These are phyloP conservation scores for Phyllosticta paracitricarpa DNA, from an alignment of 2,329 filamentous ascomycete genomes.

Conservation along the genomic window DNA sequence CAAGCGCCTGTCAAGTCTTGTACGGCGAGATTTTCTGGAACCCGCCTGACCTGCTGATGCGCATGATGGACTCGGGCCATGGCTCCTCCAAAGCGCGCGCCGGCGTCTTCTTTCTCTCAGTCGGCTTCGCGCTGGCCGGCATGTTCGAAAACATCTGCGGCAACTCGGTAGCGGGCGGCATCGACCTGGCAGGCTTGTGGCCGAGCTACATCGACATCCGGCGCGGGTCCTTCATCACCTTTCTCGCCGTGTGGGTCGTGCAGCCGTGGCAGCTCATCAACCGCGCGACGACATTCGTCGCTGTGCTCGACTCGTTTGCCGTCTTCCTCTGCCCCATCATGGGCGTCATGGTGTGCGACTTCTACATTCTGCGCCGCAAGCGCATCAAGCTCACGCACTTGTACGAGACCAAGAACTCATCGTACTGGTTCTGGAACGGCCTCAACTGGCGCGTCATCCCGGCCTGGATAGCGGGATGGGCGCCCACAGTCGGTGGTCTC, in stretches of 20 bases:
- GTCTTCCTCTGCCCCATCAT: conserved; percentile 31
- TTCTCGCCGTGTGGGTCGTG: conserved; percentile 25
- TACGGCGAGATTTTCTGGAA: conserved; percentile 32
- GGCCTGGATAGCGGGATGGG: conserved; percentile 36
- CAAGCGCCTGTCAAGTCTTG: conserved; percentile 29
- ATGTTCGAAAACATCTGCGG: conserved; percentile 34
- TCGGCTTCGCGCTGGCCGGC: conserved; percentile 26
- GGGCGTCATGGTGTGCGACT: conserved; percentile 30
- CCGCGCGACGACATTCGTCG: conserved; percentile 25
- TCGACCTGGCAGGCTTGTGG: conserved; percentile 26
- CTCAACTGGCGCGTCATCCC: conserved; percentile 35
- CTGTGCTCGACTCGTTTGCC: conserved; percentile 33
- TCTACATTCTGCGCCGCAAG: conserved; percentile 26
- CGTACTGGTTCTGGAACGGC: conserved; percentile 36
- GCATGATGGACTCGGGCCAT: conserved; percentile 36
- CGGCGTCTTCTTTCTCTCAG: conserved; percentile 27
- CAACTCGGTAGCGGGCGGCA: conserved; percentile 25
- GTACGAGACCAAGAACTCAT: conserved; percentile 25
- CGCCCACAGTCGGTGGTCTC: conserved; percentile 34
- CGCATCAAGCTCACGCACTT: conserved; percentile 28
- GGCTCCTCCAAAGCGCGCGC: conserved; percentile 28
- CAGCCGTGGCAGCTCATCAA: conserved; percentile 31
- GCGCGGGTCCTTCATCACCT: conserved; percentile 26
- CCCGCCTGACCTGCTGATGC: conserved; percentile 34
- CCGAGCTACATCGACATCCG: conserved; percentile 27